Percentiles rank a stretch among this genome's conserved stretches.
Evolutionary conservation across 1,284 basidiomycete species (phyloP).

Genomic region (Cryptococcus sp.): DNA sequence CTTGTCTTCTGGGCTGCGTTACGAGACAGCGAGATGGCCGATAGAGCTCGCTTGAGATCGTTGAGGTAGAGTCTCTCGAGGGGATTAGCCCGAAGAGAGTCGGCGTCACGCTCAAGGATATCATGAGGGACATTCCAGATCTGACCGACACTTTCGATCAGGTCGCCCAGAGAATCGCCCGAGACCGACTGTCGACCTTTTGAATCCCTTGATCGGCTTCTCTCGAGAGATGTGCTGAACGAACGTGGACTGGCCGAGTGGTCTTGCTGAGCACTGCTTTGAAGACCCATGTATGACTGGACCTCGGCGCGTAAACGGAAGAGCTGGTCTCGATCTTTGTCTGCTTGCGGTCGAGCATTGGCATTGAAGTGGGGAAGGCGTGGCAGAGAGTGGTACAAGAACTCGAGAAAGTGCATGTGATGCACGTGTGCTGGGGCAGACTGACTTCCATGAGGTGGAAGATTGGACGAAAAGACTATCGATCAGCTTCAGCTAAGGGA

Average conservation of each 20-base stretch:
- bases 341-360: constrained; percentile 27
- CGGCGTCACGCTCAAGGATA: constrained; percentile 30
- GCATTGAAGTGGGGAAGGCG: constrained; percentile 34
- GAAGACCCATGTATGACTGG: constrained; percentile 24
- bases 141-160: constrained; percentile 31
- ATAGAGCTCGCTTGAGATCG: constrained; percentile 35
- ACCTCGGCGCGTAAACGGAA: constrained; percentile 44
- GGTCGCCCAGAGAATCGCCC: constrained; percentile 7
- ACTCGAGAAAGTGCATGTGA: constrained; percentile 38
- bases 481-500: background rate
- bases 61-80: constrained; percentile 32
- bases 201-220: constrained; percentile 1
- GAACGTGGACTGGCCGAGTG: constrained; percentile 4
- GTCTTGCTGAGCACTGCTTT: constrained; percentile 12
- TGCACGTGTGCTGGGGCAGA: constrained; percentile 18
- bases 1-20: constrained; percentile 20
- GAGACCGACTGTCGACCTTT: background rate
- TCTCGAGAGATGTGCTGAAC: background rate
- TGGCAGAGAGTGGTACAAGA: constrained; percentile 38
- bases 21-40: constrained; percentile 16
- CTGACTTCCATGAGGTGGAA: constrained; percentile 20
- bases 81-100: constrained; percentile 11
- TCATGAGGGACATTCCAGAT: constrained; percentile 36
- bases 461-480: constrained; percentile 27
- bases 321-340: constrained; percentile 50